phyloP scores from a whole-genome alignment of 331 rosid species.

The Malus hybrid region DNA sequence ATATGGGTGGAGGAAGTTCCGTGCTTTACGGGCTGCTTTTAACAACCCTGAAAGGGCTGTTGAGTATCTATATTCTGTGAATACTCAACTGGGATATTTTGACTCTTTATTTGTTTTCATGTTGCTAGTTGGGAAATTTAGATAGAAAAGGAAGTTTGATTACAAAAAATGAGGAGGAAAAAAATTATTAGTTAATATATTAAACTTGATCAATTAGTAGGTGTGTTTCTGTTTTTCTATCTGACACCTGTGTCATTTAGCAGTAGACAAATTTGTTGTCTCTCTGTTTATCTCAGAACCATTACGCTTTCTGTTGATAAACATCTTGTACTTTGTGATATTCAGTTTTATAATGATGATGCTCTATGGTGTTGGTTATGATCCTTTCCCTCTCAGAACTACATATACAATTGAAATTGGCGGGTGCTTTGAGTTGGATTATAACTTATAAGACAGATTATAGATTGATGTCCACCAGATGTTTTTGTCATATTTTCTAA shows the following conservation, averaged over 20 bases:
- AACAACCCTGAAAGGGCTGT: conserved; percentile 99
- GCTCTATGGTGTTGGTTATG: not conserved
- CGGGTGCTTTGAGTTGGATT: not conserved
- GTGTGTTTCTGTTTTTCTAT: not conserved
- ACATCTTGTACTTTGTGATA: not conserved
- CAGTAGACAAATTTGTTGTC: not conserved
- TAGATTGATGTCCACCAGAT: not conserved
- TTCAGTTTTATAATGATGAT: not conserved
- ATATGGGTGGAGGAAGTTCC: conserved; percentile 88
- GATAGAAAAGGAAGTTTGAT: not conserved
- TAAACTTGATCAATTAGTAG: not conserved
- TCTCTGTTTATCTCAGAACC: not conserved
- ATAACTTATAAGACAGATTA: not conserved
- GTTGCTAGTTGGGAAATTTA: no score
- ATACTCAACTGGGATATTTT: conserved; percentile 9
- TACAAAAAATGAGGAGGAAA: no score
- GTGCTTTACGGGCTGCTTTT: conserved; percentile 91
- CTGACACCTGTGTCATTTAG: not conserved
- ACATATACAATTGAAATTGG: not conserved
- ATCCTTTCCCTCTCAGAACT: not conserved
- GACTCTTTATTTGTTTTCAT: no score
- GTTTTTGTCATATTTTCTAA: not conserved
- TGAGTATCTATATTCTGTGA: conserved; percentile 85
- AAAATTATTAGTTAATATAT: no score
- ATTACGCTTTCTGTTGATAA: not conserved